Conservation (phyloP, 2,329 filamentous ascomycete species). For the Passalora sequoiae region DNA sequence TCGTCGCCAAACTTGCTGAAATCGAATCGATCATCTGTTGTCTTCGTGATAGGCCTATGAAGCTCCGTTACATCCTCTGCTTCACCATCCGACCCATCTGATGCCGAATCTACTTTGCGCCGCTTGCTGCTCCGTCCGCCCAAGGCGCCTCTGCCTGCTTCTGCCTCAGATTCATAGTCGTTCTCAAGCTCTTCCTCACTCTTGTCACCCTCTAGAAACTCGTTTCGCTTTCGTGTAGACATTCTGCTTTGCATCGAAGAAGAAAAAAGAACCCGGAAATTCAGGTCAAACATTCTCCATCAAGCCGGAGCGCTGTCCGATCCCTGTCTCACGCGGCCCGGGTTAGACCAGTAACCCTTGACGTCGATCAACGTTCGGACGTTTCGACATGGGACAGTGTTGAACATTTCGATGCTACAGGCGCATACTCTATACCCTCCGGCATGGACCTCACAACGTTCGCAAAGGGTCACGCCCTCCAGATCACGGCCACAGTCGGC, state of each 20-base stretch:
- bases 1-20: slow-evolving; percentile 19
- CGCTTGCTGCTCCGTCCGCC: slow-evolving; percentile 53
- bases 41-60: not conserved
- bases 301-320: not conserved
- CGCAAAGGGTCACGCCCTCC: slow-evolving; percentile 21
- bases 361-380: no score
- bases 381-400: no score
- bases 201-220: slow-evolving; percentile 56
- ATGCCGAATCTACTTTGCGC: slow-evolving; percentile 52
- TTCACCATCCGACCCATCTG: slow-evolving; percentile 25
- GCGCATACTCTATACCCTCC: no score
- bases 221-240: slow-evolving; percentile 65
- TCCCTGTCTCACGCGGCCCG: not conserved
- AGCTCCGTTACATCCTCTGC: slow-evolving; percentile 8
- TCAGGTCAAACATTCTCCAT: not conserved
- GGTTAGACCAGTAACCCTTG: no score
- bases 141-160: slow-evolving; percentile 58
- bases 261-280: not conserved
- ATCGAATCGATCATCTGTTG: slow-evolving; percentile 15
- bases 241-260: slow-evolving; percentile 43
- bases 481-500: slow-evolving; percentile 29
- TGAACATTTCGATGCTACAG: no score
- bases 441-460: slow-evolving; percentile 26
- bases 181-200: slow-evolving; percentile 41
- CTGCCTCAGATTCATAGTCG: slow-evolving; percentile 65